Conservation (phyloP, 148 eudicot species). For the Vaccinium corymbosum region DNA sequence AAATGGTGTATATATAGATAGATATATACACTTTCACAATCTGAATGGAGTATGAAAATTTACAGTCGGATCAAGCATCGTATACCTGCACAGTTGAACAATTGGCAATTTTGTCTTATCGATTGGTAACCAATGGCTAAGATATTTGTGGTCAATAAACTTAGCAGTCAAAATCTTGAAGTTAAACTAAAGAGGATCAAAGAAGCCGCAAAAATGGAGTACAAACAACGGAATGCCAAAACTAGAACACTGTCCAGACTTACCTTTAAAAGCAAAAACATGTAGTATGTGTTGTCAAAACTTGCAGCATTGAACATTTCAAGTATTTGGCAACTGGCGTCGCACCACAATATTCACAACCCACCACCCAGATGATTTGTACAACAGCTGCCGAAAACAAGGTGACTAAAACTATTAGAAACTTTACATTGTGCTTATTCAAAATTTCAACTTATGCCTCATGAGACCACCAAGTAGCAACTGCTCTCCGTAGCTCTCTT, state of each 20-base stretch:
- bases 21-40: too few relatives aligned
- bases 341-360: neutral
- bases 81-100: neutral
- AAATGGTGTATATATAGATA: too few relatives aligned
- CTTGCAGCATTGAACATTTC: neutral
- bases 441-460: neutral
- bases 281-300: neutral
- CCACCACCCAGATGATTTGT: conserved; percentile 4
- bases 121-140: neutral
- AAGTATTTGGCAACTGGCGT: neutral
- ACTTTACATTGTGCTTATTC: neutral
- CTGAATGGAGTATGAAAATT: too few relatives aligned
- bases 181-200: neutral
- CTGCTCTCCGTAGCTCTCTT: neutral
- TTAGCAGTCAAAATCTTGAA: neutral
- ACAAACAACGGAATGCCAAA: neutral
- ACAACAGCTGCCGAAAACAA: neutral
- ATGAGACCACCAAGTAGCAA: neutral
- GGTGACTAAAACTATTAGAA: neutral
- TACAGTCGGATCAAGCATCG: neutral
- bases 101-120: neutral
- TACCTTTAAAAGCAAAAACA: neutral
- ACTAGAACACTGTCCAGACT: neutral
- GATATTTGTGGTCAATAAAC: neutral
- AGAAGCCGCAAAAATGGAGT: neutral